Percentiles rank a stretch among this genome's conserved stretches.
Evolutionary conservation across 139 green algal species (phyloP).

Genomic region (Picocystis salinarum): DNA sequence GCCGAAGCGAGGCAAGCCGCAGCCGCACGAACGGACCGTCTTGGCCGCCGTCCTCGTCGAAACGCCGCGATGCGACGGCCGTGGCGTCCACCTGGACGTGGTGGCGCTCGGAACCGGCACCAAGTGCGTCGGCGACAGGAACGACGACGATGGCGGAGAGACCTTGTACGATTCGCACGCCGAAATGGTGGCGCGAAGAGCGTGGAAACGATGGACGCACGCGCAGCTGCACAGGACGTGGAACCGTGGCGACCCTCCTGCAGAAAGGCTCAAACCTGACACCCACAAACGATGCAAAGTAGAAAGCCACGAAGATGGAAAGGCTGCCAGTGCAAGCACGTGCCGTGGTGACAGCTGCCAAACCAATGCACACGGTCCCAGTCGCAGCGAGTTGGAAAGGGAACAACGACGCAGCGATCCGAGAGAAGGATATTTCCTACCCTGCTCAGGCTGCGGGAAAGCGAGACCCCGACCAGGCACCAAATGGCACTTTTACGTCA

Average conservation of each 20-base stretch:
- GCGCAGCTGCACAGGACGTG: not conserved
- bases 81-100: constrained; percentile 9
- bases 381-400: not conserved
- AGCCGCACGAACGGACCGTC: constrained; percentile 51
- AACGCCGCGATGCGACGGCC: too few species aligned
- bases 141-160: constrained; percentile 10
- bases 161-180: constrained; percentile 59
- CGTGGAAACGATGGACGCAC: constrained; percentile 45
- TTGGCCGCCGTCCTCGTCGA: constrained; percentile 27
- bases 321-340: not conserved
- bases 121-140: constrained; percentile 42
- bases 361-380: not conserved
- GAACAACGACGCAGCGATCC: not conserved
- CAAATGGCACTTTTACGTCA: constrained; percentile 64
- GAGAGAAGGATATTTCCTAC: constrained; percentile 16
- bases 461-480: too few species aligned
- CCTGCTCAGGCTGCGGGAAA: constrained; percentile 19
- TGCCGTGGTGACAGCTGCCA: not conserved
- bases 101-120: constrained; percentile 57
- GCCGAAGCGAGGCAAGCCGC: constrained; percentile 51
- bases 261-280: too few species aligned
- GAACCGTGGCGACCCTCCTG: too few species aligned
- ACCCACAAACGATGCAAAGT: too few species aligned
- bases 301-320: constrained; percentile 1
- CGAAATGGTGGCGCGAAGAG: constrained; percentile 41